Conservation (phyloP, 2,329 filamentous ascomycete genomes). For the Trichophaea hybrida region DNA sequence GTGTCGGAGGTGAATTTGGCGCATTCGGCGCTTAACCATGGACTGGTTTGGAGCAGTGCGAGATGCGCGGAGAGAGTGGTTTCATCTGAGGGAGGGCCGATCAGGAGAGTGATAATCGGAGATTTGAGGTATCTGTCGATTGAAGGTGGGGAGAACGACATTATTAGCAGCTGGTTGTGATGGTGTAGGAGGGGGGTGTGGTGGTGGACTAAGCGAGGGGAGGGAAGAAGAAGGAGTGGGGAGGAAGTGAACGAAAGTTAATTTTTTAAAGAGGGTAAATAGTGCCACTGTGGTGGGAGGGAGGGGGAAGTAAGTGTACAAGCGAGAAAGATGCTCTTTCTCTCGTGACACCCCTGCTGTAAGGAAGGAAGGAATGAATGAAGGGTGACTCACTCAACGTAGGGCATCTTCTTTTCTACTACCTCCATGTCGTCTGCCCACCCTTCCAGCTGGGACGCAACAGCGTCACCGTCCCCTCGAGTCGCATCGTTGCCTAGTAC, state of each 20-base stretch:
- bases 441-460: not conserved
- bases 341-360: not conserved
- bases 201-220: not conserved
- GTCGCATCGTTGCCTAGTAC: not conserved
- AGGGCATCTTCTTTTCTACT: slow-evolving; percentile 8
- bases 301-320: too few relatives aligned
- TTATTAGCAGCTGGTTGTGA: not conserved
- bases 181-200: not conserved
- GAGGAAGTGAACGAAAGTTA: too few relatives aligned
- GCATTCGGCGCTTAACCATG: slow-evolving; percentile 54
- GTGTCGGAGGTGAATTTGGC: slow-evolving; percentile 44
- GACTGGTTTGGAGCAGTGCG: slow-evolving; percentile 56
- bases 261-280: too few relatives aligned
- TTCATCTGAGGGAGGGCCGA: slow-evolving; percentile 46
- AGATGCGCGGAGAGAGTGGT: slow-evolving; percentile 66
- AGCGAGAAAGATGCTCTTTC: too few relatives aligned
- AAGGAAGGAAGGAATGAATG: not conserved
- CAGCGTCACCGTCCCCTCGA: not conserved
- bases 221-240: too few relatives aligned
- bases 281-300: too few relatives aligned
- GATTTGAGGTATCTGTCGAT: slow-evolving; percentile 46
- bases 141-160: not conserved
- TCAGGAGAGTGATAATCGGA: slow-evolving; percentile 52
- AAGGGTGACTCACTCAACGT: slow-evolving; percentile 14
- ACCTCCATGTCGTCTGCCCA: not conserved